Conservation (phyloP, 345 rosid species). For the Salix brachista region DNA sequence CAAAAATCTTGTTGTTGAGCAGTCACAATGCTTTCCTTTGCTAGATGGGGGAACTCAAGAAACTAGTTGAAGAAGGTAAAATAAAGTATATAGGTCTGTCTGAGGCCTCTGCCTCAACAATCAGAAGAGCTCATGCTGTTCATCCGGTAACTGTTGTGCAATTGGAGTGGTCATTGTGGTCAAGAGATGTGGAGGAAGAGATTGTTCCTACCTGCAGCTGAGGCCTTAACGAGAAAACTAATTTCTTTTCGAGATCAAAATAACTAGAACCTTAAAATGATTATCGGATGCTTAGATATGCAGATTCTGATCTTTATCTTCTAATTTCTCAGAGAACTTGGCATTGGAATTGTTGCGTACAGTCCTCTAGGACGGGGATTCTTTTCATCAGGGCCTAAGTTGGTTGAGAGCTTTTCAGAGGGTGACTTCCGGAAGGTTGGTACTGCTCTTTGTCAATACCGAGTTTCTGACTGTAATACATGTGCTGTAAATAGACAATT, state of each 20-base stretch:
- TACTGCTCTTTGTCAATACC: neutral
- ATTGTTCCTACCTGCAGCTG: conserved; percentile 45
- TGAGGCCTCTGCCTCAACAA: conserved; percentile 75
- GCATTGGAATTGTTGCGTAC: conserved; percentile 65
- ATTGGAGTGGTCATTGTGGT: conserved; percentile 79
- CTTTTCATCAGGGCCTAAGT: conserved; percentile 52
- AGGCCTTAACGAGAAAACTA: neutral
- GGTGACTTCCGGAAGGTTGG: conserved; percentile 47
- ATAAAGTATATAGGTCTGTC: conserved; percentile 66
- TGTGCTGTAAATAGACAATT: too few relatives aligned
- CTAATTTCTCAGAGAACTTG: conserved; percentile 49
- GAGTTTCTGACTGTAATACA: too few relatives aligned
- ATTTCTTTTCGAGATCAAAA: neutral
- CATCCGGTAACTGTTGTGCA: conserved; percentile 71
- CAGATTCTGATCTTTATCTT: neutral
- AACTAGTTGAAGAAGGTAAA: conserved; percentile 69
- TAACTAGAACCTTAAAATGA: neutral
- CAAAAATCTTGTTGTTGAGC: neutral
- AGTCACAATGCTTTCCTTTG: neutral
- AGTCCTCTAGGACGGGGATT: conserved; percentile 69
- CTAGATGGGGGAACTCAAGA: conserved; percentile 62
- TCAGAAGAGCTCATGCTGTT: conserved; percentile 74
- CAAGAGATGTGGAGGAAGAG: conserved; percentile 72
- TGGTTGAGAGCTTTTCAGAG: conserved; percentile 36
- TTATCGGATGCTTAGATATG: neutral